Evolutionary conservation across 305 asterid genomes (phyloP).

Genomic region (Solanum aculeatissimum): DNA sequence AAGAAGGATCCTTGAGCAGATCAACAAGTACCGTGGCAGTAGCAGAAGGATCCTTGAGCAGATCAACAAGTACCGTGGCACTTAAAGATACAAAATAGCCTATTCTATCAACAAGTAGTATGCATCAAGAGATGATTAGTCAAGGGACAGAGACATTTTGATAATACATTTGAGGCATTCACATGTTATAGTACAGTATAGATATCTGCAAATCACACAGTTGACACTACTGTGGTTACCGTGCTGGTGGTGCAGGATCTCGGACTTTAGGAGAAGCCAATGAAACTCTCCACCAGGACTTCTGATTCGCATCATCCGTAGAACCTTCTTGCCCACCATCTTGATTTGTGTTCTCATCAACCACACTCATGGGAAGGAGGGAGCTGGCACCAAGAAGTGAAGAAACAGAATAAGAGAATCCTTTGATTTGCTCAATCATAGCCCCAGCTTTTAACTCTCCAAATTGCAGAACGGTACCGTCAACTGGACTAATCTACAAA

Average conservation of each 20-base stretch:
- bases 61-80: neutral
- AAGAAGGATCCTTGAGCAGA: neutral
- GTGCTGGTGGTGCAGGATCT: slow-evolving; percentile 33
- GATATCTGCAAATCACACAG: neutral
- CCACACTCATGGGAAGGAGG: slow-evolving; percentile 41
- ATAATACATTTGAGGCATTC: neutral
- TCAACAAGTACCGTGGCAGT: neutral
- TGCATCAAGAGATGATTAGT: neutral
- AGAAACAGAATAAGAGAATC: slow-evolving; percentile 77
- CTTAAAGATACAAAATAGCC: neutral
- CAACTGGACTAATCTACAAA: slow-evolving; percentile 84
- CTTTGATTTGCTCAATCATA: slow-evolving; percentile 97
- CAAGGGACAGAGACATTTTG: neutral
- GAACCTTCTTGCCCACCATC: slow-evolving; percentile 22
- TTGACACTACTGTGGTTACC: slow-evolving; percentile 26
- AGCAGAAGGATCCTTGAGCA: neutral
- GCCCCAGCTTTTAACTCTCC: slow-evolving; percentile 77
- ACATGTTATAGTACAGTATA: neutral
- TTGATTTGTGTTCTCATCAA: slow-evolving; percentile 33
- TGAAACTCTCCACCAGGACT: slow-evolving; percentile 92
- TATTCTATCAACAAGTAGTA: neutral
- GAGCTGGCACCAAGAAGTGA: slow-evolving; percentile 76
- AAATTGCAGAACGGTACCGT: slow-evolving; percentile 71
- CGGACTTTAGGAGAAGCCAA: slow-evolving; percentile 87
- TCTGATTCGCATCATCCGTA: slow-evolving; percentile 20